These are phyloP conservation scores for Bolboschoenoplectus hybrid DNA, from an alignment of 202 grass and related monocot genomes.

Conservation along the genomic window DNA sequence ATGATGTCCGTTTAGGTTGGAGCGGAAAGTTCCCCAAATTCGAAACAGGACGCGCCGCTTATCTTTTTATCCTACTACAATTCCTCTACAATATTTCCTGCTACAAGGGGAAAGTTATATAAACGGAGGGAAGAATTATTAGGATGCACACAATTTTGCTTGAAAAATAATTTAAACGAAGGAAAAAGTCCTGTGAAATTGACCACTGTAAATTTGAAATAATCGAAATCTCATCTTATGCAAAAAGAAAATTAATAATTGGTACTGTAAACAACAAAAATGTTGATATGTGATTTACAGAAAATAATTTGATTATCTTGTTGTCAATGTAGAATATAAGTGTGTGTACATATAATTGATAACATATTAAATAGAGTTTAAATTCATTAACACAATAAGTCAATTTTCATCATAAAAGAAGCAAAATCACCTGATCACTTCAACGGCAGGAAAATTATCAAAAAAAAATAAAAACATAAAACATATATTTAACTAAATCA, in stretches of 20 bases:
- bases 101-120: background rate
- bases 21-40: background rate
- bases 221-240: background rate
- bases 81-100: conserved; percentile 7
- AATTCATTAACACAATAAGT: no score
- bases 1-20: background rate
- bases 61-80: background rate
- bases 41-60: background rate
- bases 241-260: no score
- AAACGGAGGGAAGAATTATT: background rate
- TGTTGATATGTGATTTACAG: background rate
- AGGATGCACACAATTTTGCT: background rate
- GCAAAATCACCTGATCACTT: no score
- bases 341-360: no score
- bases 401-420: no score
- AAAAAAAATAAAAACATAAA: no score
- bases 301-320: background rate
- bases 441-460: no score
- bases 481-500: no score
- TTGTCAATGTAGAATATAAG: no score
- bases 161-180: background rate
- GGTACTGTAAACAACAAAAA: background rate
- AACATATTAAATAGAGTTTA: no score
- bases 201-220: background rate
- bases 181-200: background rate